These are phyloP conservation scores for Domatiomyces catenatus DNA, from an alignment of 2,329 filamentous ascomycete genomes.

Conservation along the genomic window DNA sequence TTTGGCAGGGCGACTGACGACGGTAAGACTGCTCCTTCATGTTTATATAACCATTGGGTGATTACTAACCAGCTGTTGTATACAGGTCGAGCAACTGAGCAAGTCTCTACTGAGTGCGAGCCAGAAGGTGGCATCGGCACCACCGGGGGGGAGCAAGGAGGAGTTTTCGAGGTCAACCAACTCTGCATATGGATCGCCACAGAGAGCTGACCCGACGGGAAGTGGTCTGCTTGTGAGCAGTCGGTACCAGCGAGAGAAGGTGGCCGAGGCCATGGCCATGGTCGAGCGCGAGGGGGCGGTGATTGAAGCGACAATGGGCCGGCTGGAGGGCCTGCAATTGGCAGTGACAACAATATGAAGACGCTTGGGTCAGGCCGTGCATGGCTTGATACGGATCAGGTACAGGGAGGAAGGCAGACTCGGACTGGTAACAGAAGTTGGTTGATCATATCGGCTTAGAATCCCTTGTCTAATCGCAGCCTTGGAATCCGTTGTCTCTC, in stretches of 20 bases:
- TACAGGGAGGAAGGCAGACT: background rate
- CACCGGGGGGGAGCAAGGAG: background rate
- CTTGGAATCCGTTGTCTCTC: too few relatives aligned
- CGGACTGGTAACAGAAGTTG: too few relatives aligned
- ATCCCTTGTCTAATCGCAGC: too few relatives aligned
- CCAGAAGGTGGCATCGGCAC: conserved; percentile 1
- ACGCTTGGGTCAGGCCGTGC: background rate
- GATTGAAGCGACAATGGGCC: conserved; percentile 15
- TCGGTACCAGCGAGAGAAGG: conserved; percentile 29
- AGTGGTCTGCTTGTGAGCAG: conserved; percentile 6
- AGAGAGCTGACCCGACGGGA: background rate
- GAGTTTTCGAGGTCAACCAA: background rate
- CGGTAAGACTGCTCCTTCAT: conserved; percentile 20
- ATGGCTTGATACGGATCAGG: background rate
- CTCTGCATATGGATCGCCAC: background rate
- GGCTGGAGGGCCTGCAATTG: conserved; percentile 12
- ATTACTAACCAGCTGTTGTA: conserved; percentile 6
- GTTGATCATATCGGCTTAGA: too few relatives aligned
- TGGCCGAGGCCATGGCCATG: conserved; percentile 35
- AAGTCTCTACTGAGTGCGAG: conserved; percentile 25
- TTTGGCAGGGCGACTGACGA: conserved; percentile 25
- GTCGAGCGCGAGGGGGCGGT: conserved; percentile 31
- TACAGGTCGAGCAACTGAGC: conserved; percentile 26
- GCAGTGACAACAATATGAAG: background rate
- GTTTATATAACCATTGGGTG: conserved; percentile 1